Evolutionary conservation across 1,139 yeast species (phyloP).

Genomic region (Zygosaccharomyces pseudobailii): DNA sequence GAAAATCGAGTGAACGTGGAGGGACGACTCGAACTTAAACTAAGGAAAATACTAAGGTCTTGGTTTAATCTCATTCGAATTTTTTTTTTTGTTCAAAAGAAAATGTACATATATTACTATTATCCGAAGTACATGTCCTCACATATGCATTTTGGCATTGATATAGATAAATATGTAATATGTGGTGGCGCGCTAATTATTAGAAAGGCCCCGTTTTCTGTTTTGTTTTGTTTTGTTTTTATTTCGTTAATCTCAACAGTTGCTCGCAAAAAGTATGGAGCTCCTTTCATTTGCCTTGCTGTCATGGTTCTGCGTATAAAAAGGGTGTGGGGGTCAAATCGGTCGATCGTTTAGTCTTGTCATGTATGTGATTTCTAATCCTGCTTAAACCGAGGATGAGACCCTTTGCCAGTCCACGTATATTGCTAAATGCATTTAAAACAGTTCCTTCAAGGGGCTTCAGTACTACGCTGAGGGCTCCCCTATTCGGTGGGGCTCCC

Average conservation of each 20-base stretch:
- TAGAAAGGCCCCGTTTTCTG: neutral
- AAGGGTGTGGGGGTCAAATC: constrained; percentile 1
- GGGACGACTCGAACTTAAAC: neutral
- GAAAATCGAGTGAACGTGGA: neutral
- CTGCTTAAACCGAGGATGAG: constrained; percentile 3
- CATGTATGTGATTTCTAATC: neutral
- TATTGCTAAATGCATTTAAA: constrained; percentile 6
- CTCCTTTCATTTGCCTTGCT: neutral
- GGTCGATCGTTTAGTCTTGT: neutral
- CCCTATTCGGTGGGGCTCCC: neutral
- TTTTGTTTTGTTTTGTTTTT: constrained; percentile 3
- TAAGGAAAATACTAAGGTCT: neutral
- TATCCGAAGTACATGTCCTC: neutral
- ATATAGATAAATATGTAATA: constrained; percentile 1
- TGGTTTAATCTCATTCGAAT: neutral
- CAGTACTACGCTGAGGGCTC: neutral
- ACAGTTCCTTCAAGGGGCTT: constrained; percentile 1
- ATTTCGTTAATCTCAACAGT: constrained; percentile 1
- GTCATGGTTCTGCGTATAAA: neutral
- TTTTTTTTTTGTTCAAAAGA: neutral
- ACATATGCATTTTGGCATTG: constrained; percentile 1
- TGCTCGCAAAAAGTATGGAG: constrained; percentile 1
- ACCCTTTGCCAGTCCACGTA: constrained; percentile 7
- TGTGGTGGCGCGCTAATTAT: constrained; percentile 1
- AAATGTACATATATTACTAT: constrained; percentile 1